Evolutionary conservation across 768 basidiomycete species (phyloP), one percentile per base, ranked within the genome.

Genomic region (Clavaria fumosa): DNA sequence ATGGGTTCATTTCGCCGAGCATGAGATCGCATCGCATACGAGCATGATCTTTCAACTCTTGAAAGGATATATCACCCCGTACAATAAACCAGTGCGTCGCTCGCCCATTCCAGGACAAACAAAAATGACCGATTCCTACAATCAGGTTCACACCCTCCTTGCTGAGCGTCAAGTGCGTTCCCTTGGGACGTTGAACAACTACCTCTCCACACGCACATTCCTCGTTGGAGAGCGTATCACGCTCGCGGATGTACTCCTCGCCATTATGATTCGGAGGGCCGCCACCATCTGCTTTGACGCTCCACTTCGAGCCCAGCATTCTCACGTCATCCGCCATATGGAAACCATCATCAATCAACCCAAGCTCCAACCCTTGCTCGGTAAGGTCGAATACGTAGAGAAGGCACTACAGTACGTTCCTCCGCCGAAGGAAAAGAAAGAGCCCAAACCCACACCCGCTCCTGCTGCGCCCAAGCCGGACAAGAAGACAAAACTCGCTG

Each of bases 191-290:
- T 65, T 97, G 40, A 73, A 99, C 46, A 56, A 60, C 23, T 70
- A 83, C 63, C 75, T 99, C 49, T 53, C 65, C 34, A 66, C 72
- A 40, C 75, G 71, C 52, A 99, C 93, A 32, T 97, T 76, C 72
- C 71, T 97, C 50, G 89, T 89, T 39, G 79, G 78, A 46, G 86
- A 99, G 55, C 84, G 93, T 52, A 81, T 97, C 67, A 86, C 89
- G 44, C 69, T 93, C 33, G 95, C 90, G 45, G 95, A 99, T 51
- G 56, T 99, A 58, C 54, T 57, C 52, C 48, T 85, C 46, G 84
- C 81, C 24, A 55, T 65, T 37, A 45, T 69, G 52, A 53, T 88
- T 43, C 64, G 65, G 45, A 64, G 64, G 43, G 67, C 68, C 2
- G 70, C 72, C 50, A 38, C 49, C 17, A n/a, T 61, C 46, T 71